A percentile compares a stretch with the other conserved stretches of the same genome.
phyloP scores from a whole-genome alignment of 2,329 filamentous ascomycete genomes.

The Neonectria ditissima region DNA sequence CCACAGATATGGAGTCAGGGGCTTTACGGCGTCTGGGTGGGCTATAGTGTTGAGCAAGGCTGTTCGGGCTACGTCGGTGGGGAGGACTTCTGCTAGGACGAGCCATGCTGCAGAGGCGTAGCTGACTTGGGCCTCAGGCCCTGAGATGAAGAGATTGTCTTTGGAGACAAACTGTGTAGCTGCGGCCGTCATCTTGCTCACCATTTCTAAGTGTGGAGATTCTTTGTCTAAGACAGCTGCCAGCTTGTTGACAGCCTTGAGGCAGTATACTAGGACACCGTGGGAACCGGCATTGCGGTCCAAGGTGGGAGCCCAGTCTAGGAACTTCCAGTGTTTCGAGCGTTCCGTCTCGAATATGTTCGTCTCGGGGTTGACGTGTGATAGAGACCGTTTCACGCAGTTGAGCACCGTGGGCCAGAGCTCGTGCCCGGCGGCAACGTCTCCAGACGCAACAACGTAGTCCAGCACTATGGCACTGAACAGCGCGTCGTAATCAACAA shows the following conservation, averaged over 20 bases:
- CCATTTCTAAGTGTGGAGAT: conserved; percentile 22
- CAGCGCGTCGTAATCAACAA: conserved; percentile 52
- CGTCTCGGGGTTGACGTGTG: conserved; percentile 40
- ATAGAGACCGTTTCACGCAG: conserved; percentile 44
- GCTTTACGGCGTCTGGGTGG: conserved; percentile 24
- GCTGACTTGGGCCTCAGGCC: conserved; percentile 19
- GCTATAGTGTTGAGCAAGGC: conserved; percentile 20
- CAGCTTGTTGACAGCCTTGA: conserved; percentile 27
- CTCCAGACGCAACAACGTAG: conserved; percentile 48
- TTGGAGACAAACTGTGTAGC: conserved; percentile 18
- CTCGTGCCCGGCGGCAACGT: conserved; percentile 42
- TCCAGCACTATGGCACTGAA: conserved; percentile 49
- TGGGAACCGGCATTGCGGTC: conserved; percentile 20
- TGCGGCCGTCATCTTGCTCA: conserved; percentile 21
- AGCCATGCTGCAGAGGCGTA: conserved; percentile 29
- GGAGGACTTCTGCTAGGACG: conserved; percentile 17
- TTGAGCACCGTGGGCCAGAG: conserved; percentile 49
- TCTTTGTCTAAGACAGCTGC: conserved; percentile 11
- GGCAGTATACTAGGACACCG: conserved; percentile 17
- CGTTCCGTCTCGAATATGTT: conserved; percentile 16
- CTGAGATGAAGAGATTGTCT: conserved; percentile 23
- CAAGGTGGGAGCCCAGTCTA: conserved; percentile 25
- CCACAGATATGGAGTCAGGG: conserved; percentile 32
- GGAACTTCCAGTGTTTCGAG: conserved; percentile 24
- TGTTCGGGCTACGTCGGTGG: conserved; percentile 7